Evolutionary conservation across 176 grass and related monocot genomes (phyloP), one percentile per base, ranked within the genome.

Genomic region (Poa annua): DNA sequence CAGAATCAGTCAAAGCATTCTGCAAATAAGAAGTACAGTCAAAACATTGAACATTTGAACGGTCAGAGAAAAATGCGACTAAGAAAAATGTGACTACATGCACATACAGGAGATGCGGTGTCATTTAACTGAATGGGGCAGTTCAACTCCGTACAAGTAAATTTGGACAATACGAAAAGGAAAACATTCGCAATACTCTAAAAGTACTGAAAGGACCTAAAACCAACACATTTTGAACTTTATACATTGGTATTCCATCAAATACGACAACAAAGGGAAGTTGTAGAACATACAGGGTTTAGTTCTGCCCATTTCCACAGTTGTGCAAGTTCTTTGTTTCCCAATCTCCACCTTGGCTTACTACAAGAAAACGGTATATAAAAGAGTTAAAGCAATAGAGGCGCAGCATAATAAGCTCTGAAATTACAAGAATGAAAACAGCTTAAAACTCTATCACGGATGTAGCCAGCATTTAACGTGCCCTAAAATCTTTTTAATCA

Each of bases 271-370:
- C 66, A 68, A 56, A 52, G 48, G 17, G 25, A 67, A 63, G 49
- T 85, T 85, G 25, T 17, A 77, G 29, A 53, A 89, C 92, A 59
- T 91, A 98, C 95, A 47, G 96, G 96, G 86, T 95, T 95, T 88
- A 92, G 90, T 86, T 98, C 96, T 45, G 92, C 93, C 96, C 92
- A 95, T 86, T 93, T 98, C 96, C 92, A 98, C 61, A 98, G 77
- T 60, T 98, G 92, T n/a, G 87, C 83, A 39, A 98, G 76, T 55
- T 95, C 96, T 84, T 98, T 98, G 87, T 92, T 98, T 78, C 96
- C 92, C 63, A 98, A 74, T 85, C 89, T 95, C 96, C 90, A 93
- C 68, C 88, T 93, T 61, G 87, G 84, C 65, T 93, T 98, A 38
- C 95, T 98, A 86, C 51, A 89, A 57, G 13, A 80, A 72, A 71